Evolutionary conservation across 192 early-diverging fungal genomes (phyloP).

Genomic region (Pilaira anomala): DNA sequence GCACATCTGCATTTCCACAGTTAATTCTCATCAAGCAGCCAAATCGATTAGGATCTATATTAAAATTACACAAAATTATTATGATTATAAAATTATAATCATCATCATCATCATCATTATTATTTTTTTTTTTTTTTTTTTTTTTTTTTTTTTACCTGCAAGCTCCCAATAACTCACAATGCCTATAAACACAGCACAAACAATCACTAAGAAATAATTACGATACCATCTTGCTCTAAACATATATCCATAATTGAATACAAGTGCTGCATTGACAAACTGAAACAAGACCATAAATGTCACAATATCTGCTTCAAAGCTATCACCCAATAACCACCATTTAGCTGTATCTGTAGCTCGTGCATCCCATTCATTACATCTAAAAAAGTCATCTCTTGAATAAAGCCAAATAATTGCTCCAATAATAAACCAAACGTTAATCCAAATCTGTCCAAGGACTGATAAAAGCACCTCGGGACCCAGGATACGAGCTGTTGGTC

Average conservation of each 20-base stretch:
- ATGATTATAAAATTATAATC: too few species aligned
- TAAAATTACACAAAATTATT: not conserved
- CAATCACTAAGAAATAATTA: constrained; percentile 42
- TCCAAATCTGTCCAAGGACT: constrained; percentile 52
- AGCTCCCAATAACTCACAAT: constrained; percentile 54
- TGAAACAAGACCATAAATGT: constrained; percentile 55
- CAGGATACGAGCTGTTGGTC: constrained; percentile 63
- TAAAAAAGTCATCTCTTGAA: constrained; percentile 50
- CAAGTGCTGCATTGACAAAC: constrained; percentile 57
- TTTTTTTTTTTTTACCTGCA: constrained; percentile 24
- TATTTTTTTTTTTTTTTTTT: not conserved
- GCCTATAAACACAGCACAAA: constrained; percentile 41
- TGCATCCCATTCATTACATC: constrained; percentile 62
- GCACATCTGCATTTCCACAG: constrained; percentile 54
- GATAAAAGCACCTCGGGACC: constrained; percentile 62
- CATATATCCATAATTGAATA: constrained; percentile 55
- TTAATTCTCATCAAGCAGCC: constrained; percentile 59
- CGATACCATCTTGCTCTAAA: constrained; percentile 48
- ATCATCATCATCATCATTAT: too few species aligned
- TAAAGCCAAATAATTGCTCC: constrained; percentile 49
- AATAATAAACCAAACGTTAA: constrained; percentile 55
- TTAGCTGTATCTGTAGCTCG: constrained; percentile 45
- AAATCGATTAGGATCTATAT: constrained; percentile 54
- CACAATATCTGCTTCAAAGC: constrained; percentile 55
- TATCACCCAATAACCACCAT: constrained; percentile 70